These are phyloP conservation scores for Thuja plicata DNA, from an alignment of 83 land plant genomes.

Conservation along the genomic window DNA sequence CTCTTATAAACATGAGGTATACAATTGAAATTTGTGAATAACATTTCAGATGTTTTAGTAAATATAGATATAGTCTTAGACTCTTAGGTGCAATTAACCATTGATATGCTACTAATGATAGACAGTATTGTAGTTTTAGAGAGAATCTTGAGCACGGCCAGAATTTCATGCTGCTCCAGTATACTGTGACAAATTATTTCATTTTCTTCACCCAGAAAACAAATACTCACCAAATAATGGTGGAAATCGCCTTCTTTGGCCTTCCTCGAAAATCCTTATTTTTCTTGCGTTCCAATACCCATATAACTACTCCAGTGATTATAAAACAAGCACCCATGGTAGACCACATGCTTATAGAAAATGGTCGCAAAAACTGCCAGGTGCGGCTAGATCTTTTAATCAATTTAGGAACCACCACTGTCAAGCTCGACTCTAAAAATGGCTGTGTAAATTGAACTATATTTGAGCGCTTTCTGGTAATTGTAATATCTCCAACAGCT, in stretches of 20 bases:
- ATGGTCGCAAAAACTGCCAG: conserved; percentile 30
- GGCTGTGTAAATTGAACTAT: conserved; percentile 36
- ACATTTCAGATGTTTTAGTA: background rate
- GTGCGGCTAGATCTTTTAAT: conserved; percentile 9
- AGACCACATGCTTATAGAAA: conserved; percentile 22
- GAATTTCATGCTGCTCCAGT: background rate
- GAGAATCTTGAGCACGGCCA: background rate
- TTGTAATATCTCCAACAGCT: conserved; percentile 33
- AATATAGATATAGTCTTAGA: background rate
- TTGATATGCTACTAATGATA: background rate
- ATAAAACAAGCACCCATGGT: conserved; percentile 24
- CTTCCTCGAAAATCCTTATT: conserved; percentile 22
- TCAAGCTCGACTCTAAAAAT: conserved; percentile 26
- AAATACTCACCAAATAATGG: conserved; percentile 22
- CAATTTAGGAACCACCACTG: conserved; percentile 22
- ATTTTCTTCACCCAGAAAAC: background rate
- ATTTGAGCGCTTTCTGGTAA: conserved; percentile 24
- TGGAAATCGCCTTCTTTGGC: conserved; percentile 16
- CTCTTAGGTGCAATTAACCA: background rate
- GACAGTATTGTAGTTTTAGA: background rate
- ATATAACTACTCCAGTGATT: conserved; percentile 30
- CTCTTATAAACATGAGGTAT: background rate
- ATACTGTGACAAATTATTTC: background rate
- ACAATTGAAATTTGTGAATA: background rate
- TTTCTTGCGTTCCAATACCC: conserved; percentile 23